Conservation (phyloP, 108 stramenopile species). For the Parietichytrium sp. region DNA sequence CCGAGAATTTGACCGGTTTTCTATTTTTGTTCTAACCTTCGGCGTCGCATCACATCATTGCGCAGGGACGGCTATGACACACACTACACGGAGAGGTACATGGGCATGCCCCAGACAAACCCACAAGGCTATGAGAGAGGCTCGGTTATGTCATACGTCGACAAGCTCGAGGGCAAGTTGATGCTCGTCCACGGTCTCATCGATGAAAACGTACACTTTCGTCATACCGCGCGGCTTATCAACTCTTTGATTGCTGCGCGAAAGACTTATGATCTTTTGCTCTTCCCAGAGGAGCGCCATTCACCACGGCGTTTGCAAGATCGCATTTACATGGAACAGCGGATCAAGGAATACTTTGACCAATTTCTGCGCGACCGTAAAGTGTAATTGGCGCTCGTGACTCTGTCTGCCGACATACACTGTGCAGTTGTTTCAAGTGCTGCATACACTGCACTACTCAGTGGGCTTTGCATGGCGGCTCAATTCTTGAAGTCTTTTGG, state of each 20-base stretch:
- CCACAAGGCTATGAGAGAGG: slow-evolving; percentile 71
- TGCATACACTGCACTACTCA: too few species aligned
- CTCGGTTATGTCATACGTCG: slow-evolving; percentile 71
- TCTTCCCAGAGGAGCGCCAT: slow-evolving; percentile 88
- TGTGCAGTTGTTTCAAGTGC: too few species aligned
- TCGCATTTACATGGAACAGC: slow-evolving; percentile 77
- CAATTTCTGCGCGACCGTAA: not conserved
- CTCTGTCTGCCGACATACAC: too few species aligned
- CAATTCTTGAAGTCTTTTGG: too few species aligned
- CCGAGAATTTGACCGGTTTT: too few species aligned
- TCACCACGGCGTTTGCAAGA: slow-evolving; percentile 78
- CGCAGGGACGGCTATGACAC: slow-evolving; percentile 94
- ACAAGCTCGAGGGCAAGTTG: slow-evolving; percentile 75
- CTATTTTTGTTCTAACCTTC: too few species aligned
- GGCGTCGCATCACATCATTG: too few species aligned
- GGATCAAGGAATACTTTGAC: slow-evolving; percentile 55
- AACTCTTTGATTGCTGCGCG: slow-evolving; percentile 76
- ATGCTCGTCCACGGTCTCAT: slow-evolving; percentile 87
- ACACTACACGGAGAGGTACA: slow-evolving; percentile 92
- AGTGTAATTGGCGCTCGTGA: too few species aligned
- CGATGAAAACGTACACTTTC: slow-evolving; percentile 94
- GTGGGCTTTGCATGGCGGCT: too few species aligned
- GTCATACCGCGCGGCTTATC: slow-evolving; percentile 83
- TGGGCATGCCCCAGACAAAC: slow-evolving; percentile 77
- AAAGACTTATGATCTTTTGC: slow-evolving; percentile 82